These are phyloP conservation scores for Onygena corvina DNA, from an alignment of 2,329 filamentous ascomycete species.

Conservation along the genomic window DNA sequence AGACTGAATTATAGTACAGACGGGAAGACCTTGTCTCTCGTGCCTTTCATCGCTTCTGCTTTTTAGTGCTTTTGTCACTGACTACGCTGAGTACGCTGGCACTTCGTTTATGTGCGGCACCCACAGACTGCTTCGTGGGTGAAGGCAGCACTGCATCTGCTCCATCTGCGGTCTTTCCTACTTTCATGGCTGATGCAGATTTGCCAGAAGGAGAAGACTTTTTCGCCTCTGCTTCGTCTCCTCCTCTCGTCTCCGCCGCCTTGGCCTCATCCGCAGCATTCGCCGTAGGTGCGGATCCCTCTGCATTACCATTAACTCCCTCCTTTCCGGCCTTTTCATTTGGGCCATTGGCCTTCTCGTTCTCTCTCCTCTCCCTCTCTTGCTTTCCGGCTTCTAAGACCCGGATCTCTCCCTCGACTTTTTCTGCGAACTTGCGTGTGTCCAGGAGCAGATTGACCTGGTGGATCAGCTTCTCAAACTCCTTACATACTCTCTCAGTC, in stretches of 20 bases:
- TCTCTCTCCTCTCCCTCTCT: constrained; percentile 29
- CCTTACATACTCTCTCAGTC: constrained; percentile 39
- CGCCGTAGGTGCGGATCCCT: constrained; percentile 5
- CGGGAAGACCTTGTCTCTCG: constrained; percentile 14
- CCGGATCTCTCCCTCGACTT: constrained; percentile 38
- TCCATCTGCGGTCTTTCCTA: constrained; percentile 9
- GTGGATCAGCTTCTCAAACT: constrained; percentile 39
- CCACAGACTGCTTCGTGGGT: constrained; percentile 10
- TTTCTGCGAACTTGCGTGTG: constrained; percentile 37
- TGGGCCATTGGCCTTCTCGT: constrained; percentile 18
- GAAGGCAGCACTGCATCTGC: constrained; percentile 4
- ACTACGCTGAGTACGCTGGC: constrained; percentile 64
- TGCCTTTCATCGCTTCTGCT: constrained; percentile 30
- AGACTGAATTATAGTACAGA: neutral
- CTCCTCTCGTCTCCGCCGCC: neutral
- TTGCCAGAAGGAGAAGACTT: neutral
- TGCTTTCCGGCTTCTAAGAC: constrained; percentile 34
- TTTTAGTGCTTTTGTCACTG: constrained; percentile 49
- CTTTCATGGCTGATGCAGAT: constrained; percentile 7
- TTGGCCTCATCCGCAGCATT: constrained; percentile 11
- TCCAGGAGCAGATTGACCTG: constrained; percentile 38
- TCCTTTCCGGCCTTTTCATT: constrained; percentile 19
- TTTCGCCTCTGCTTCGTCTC: neutral
- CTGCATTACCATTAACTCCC: constrained; percentile 25
- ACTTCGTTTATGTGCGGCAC: constrained; percentile 56